phyloP scores from a whole-genome alignment of 1,139 yeast species.

The Zygosaccharomyces sapae region DNA sequence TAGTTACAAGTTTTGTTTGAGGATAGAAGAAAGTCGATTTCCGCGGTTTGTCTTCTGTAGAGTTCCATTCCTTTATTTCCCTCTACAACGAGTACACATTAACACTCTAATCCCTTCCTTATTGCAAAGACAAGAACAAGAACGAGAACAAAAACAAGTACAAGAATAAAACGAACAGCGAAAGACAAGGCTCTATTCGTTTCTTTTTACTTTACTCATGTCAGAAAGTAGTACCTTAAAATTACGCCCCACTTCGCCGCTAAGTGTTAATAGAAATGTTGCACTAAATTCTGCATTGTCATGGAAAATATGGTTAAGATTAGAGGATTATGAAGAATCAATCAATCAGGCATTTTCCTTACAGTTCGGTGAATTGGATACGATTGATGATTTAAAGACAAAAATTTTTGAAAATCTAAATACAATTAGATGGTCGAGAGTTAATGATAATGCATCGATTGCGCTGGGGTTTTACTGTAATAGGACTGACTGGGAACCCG shows the following conservation, averaged over 20 bases:
- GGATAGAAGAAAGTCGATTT: no score
- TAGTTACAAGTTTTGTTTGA: no score
- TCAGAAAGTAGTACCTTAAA: constrained; percentile 6
- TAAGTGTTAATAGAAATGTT: constrained; percentile 8
- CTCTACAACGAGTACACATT: constrained; percentile 1
- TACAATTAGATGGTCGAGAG: constrained; percentile 24
- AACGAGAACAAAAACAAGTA: not conserved
- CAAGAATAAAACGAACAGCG: not conserved
- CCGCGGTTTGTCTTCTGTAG: constrained; percentile 1
- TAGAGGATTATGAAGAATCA: constrained; percentile 19
- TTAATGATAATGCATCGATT: constrained; percentile 30
- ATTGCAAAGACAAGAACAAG: not conserved
- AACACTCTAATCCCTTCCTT: not conserved
- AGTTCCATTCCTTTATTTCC: constrained; percentile 5
- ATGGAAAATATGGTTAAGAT: constrained; percentile 27
- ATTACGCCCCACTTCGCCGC: constrained; percentile 11
- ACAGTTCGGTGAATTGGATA: constrained; percentile 27
- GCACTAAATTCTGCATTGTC: constrained; percentile 13
- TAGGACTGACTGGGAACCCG: constrained; percentile 6
- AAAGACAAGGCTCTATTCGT: not conserved
- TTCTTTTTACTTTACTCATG: constrained; percentile 1
- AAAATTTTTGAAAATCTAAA: constrained; percentile 24
- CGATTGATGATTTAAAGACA: constrained; percentile 32
- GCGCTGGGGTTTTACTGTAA: constrained; percentile 27
- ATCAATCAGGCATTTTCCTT: constrained; percentile 28